Percentiles rank a stretch among this genome's conserved stretches.
These are phyloP conservation scores for Astraeus odoratus DNA, from an alignment of 768 basidiomycete species.

Conservation along the genomic window DNA sequence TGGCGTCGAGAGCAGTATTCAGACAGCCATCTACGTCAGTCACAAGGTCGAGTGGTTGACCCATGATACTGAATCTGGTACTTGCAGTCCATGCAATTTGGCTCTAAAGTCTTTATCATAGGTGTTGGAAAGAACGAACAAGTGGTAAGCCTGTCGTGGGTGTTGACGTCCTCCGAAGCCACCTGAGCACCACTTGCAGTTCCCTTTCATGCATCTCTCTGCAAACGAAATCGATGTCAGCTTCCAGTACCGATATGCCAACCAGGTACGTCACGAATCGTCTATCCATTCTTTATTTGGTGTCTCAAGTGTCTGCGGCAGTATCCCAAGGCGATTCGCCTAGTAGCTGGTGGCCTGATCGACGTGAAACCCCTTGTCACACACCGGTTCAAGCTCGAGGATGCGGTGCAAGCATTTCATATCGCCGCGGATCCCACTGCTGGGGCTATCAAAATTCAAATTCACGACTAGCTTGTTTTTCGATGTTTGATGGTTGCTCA, in stretches of 20 bases:
- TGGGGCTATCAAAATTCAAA: constrained; percentile 66
- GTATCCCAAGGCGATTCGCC: constrained; percentile 81
- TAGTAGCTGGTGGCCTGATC: constrained; percentile 68
- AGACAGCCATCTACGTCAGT: constrained; percentile 50
- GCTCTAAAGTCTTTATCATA: constrained; percentile 64
- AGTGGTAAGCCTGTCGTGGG: constrained; percentile 32
- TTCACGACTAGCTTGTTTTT: constrained; percentile 36
- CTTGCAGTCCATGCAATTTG: constrained; percentile 51
- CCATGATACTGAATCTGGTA: constrained; percentile 1
- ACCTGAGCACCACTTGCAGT: constrained; percentile 26
- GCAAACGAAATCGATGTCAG: constrained; percentile 64
- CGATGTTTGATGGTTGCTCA: background rate
- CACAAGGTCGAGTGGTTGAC: background rate
- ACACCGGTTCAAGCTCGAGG: constrained; percentile 64
- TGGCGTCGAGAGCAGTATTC: constrained; percentile 56
- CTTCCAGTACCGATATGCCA: constrained; percentile 66
- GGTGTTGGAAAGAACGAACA: constrained; percentile 64
- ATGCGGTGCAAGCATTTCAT: constrained; percentile 74
- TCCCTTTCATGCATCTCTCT: constrained; percentile 69
- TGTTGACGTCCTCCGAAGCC: background rate
- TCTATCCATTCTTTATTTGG: background rate
- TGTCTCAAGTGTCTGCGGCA: constrained; percentile 18
- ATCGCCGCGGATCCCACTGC: constrained; percentile 60
- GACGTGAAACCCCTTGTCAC: constrained; percentile 77
- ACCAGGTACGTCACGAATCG: constrained; percentile 35